Base-by-base conservation (phyloP, 73 alveolate genomes). In the Tetrahymena borealis region DNA sequence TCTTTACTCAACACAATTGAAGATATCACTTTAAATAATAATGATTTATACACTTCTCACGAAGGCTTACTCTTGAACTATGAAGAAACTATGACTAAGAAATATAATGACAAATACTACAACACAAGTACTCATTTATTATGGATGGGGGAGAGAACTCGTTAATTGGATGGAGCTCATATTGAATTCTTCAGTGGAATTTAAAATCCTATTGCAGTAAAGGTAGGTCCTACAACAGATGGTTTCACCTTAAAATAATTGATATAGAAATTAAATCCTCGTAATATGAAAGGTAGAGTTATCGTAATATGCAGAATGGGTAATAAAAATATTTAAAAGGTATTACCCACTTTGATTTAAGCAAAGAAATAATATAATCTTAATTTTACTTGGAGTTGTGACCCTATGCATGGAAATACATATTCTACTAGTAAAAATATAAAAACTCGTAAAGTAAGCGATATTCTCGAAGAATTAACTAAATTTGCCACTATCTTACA, bases 341-440 rank as follows among this genome's bases (percentile, higher is more conserved):
- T 33, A 15, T 91, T 95, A 28, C 94, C 93, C 35, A 40, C 78
- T 28, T 43, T 95, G 12, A 39, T 95, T 28, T 36, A 39, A 15
- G 91, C 90, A 39, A 79, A 93, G 77, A 85, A 90, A n/a, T 79
- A 93, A 33, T 91, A 91, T 33, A 91, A 94, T 31, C 85, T 95
- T 33, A 95, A 95, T 42, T 93, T 94, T 31, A 39, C 91, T 78
- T 95, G 91, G 90, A 93, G 91, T 39, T 39, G 92, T 33, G 97
- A 95, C 90, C 96, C 97, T 35, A 94, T 95, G 95, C 97, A 95
- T 40, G 97, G 97, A 40, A 95, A 95, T 91, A 95, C 96, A 28
- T 39, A 11, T 20, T 43, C 91, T 35, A 94, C 90, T 35, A 79
- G 40, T 35, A 38, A 39, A 35, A 94, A 60, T 9, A 13, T 33